Evolutionary conservation across 2,329 filamentous ascomycete genomes (phyloP), one percentile per base, ranked within the genome.

Genomic region (Cordyceps cicadae): DNA sequence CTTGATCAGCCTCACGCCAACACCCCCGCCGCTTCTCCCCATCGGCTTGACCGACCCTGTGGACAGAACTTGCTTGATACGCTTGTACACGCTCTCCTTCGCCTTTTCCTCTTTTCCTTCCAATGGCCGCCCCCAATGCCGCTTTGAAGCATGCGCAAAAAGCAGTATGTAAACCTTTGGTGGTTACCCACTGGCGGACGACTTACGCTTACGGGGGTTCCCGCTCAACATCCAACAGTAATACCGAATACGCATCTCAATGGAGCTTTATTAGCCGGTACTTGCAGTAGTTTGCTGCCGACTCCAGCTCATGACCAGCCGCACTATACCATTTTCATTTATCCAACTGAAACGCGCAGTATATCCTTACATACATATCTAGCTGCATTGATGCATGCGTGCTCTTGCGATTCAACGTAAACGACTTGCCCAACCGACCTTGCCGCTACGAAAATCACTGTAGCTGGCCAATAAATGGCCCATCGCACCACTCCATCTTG

Each of bases 211-310:
- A 29, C 49, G 48, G 41, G 24, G 46, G 14, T 24, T 53, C 52
- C 57, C 50, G 50, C 41, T 54, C 50, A 50, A 59, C 54, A 32
- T 53, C 50, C 57, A 46, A 49, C 37, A 48, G 9, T 48, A 59
- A 54, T 53, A 54, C 57, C 50, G 57, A 59, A 45, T 14, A 43
- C 50, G 48, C 48, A 32, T 51, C 48, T 43, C 12, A 51, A 45
- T 59, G 48, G n/a, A 59, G 48, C n/a, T 50, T 9, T 8, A 11
- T 29, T 41, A 24, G 48, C 37, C 48, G 56, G 56, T 52, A 59
- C 37, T 52, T 52, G 56, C 24, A 45, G 48, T 52, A 52, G 46
- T 19, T 34, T 17, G 2, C 14, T 45, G 46, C 41, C 54, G 37
- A 45, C 48, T 52, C 11, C 17, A 41, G 15, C 54, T 50, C 56